Conservation (phyloP, 148 eudicot species). For the Silene conica region DNA sequence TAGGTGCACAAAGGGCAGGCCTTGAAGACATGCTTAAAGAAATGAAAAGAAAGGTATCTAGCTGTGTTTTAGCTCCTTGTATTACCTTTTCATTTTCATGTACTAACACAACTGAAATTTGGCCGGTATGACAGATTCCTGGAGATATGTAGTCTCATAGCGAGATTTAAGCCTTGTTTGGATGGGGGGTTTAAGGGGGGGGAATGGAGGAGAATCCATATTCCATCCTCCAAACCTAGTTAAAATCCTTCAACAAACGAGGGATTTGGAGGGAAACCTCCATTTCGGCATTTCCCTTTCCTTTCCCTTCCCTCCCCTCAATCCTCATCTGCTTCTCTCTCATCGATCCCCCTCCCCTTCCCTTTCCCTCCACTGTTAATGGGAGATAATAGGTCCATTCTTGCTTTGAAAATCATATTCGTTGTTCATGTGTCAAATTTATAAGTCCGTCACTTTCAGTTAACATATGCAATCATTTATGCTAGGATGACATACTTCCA, state of each 20-base stretch:
- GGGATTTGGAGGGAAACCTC: no score
- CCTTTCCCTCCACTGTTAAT: background rate
- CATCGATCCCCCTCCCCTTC: no score
- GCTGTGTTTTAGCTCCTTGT: constrained; percentile 4
- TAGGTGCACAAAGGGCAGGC: constrained; percentile 93
- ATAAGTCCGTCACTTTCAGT: background rate
- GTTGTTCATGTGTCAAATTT: background rate
- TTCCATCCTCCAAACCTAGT: no score
- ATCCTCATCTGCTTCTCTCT: background rate
- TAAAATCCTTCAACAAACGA: no score
- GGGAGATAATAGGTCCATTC: background rate
- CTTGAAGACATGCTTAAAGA: constrained; percentile 99
- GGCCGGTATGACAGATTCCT: background rate
- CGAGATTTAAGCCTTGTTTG: background rate
- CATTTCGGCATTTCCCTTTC: no score
- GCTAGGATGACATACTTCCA: constrained; percentile 94
- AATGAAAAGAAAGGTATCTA: constrained; percentile 86
- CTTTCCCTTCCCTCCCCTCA: background rate
- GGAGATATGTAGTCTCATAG: background rate
- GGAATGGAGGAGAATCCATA: no score
- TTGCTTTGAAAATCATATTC: background rate
- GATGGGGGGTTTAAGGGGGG: background rate
- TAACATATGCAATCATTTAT: constrained; percentile 21
- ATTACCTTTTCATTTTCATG: background rate
- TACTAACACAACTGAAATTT: background rate